Evolutionary conservation across 345 rosid genomes (phyloP).

Genomic region (Salix arbutifolia): DNA sequence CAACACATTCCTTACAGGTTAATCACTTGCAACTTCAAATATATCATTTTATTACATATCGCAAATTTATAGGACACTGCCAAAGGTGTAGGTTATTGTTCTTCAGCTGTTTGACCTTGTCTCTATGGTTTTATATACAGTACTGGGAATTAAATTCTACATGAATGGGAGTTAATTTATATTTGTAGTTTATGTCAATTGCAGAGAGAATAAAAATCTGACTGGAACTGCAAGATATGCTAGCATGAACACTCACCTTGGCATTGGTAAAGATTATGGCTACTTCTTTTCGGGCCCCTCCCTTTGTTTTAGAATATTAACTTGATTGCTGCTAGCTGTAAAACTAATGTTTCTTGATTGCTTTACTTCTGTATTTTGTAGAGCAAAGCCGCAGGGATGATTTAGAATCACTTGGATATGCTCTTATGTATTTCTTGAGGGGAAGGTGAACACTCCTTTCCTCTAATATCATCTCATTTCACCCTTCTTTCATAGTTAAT

Average conservation of each 20-base stretch:
- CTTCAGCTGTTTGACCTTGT: neutral
- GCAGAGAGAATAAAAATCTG: constrained; percentile 91
- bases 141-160: neutral
- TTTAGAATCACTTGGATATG: constrained; percentile 91
- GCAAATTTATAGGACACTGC: neutral
- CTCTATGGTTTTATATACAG: neutral
- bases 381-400: constrained; percentile 99
- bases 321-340: neutral
- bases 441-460: constrained; percentile 56
- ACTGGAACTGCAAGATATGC: constrained; percentile 95
- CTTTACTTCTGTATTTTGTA: constrained; percentile 10
- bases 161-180: neutral
- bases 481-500: constrained; percentile 2
- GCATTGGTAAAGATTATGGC: constrained; percentile 50
- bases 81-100: neutral
- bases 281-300: constrained; percentile 8
- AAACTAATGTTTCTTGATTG: constrained; percentile 2
- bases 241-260: constrained; percentile 95
- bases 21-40: neutral
- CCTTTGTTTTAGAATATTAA: neutral
- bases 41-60: neutral
- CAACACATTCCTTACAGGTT: constrained; percentile 92
- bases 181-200: neutral
- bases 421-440: constrained; percentile 80
- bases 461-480: constrained; percentile 1